Percentiles rank a stretch among this genome's conserved stretches.
Evolutionary conservation across 1,139 yeast genomes (phyloP).

Genomic region (Blastobotrys buckinghamii): DNA sequence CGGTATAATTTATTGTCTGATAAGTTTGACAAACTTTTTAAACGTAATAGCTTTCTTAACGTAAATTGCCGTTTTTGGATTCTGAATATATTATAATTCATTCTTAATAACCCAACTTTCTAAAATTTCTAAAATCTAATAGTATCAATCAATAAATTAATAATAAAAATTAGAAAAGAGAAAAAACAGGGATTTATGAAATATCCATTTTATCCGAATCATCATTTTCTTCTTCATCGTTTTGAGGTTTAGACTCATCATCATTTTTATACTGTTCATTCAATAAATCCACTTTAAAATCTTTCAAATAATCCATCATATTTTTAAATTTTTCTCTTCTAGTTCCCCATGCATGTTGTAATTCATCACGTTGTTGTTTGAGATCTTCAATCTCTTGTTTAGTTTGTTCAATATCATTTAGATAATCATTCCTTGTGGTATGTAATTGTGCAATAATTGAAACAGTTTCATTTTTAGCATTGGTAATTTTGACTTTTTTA

Average conservation of each 20-base stretch:
- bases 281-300: conserved; percentile 16
- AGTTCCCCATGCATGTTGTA: conserved; percentile 23
- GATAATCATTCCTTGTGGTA: conserved; percentile 25
- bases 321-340: conserved; percentile 24
- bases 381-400: conserved; percentile 27
- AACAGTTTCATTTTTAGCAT: conserved; percentile 9
- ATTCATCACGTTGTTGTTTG: conserved; percentile 21
- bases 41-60: no score
- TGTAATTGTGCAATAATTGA: conserved; percentile 24
- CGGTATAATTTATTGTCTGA: no score
- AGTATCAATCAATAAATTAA: neutral
- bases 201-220: conserved; percentile 5
- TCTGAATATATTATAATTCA: no score
- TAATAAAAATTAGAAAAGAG: neutral
- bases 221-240: neutral
- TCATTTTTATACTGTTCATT: conserved; percentile 11
- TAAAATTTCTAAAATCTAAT: no score
- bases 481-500: conserved; percentile 21
- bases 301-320: conserved; percentile 21
- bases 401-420: conserved; percentile 19
- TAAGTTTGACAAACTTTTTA: no score
- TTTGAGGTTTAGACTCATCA: neutral
- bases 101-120: no score
- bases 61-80: no score
- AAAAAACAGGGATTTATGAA: neutral